These are phyloP conservation scores for Metarhizium brunneum DNA, from an alignment of 2,329 filamentous ascomycete genomes.

Conservation along the genomic window DNA sequence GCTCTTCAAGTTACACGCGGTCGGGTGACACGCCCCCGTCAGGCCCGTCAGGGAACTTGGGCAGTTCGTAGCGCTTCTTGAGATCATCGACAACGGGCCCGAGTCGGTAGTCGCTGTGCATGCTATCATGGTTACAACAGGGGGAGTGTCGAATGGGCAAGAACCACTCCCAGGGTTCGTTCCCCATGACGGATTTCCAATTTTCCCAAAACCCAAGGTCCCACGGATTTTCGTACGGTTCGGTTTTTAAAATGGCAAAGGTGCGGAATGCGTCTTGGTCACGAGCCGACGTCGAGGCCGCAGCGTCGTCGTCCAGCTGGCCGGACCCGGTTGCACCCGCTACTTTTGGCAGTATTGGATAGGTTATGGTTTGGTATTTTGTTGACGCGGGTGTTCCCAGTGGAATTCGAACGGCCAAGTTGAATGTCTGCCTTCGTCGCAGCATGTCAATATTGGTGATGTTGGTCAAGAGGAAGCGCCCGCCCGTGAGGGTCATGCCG, in stretches of 20 bases:
- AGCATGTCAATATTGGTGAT: slow-evolving; percentile 79
- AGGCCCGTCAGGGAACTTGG: not conserved
- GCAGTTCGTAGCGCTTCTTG: slow-evolving; percentile 29
- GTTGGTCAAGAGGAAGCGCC: slow-evolving; percentile 63
- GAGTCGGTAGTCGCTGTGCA: slow-evolving; percentile 58
- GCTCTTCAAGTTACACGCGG: not conserved
- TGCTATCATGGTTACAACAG: slow-evolving; percentile 57
- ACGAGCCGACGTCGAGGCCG: slow-evolving; percentile 10
- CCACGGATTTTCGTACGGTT: slow-evolving; percentile 76
- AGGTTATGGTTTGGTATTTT: slow-evolving; percentile 44
- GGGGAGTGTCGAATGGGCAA: slow-evolving; percentile 69
- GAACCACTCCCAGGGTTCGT: slow-evolving; percentile 64
- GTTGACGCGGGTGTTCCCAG: slow-evolving; percentile 31
- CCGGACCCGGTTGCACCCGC: slow-evolving; percentile 12
- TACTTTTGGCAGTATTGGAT: slow-evolving; percentile 35
- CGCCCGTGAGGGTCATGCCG: slow-evolving; percentile 66
- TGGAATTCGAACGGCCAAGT: slow-evolving; percentile 66
- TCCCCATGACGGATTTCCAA: slow-evolving; percentile 72
- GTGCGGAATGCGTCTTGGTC: slow-evolving; percentile 47
- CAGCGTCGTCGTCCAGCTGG: not conserved
- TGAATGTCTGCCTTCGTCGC: slow-evolving; percentile 51
- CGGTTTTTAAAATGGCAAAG: slow-evolving; percentile 71
- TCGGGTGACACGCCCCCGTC: not conserved
- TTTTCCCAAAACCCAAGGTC: slow-evolving; percentile 64
- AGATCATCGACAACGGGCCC: slow-evolving; percentile 52